Conservation (phyloP, 1,139 yeast genomes). For the Pichia kudriavzevii region DNA sequence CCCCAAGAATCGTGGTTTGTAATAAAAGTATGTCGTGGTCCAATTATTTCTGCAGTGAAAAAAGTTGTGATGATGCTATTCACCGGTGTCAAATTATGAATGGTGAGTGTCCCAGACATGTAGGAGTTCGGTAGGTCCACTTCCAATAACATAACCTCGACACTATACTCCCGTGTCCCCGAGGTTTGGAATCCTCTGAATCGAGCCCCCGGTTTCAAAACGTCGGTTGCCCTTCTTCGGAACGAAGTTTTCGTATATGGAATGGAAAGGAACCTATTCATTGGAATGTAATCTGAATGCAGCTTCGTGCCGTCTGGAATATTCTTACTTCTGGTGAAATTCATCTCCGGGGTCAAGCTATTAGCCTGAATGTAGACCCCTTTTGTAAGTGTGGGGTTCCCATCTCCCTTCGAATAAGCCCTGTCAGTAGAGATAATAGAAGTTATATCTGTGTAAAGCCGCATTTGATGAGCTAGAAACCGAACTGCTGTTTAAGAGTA, state of each 20-base stretch:
- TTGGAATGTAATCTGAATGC: no score
- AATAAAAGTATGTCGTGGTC: slow-evolving; percentile 44
- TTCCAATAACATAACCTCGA: slow-evolving; percentile 61
- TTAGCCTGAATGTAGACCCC: no score
- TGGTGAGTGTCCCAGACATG: slow-evolving; percentile 72
- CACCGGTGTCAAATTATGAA: slow-evolving; percentile 69
- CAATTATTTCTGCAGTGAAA: slow-evolving; percentile 80
- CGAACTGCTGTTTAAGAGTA: no score
- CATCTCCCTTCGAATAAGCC: no score
- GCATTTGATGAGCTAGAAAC: no score
- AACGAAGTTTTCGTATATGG: neutral
- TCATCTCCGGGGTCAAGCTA: no score
- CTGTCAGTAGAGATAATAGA: no score
- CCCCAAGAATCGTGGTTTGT: slow-evolving; percentile 50
- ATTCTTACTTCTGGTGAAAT: no score
- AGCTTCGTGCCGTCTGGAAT: no score
- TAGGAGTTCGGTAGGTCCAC: slow-evolving; percentile 57
- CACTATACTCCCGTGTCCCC: slow-evolving; percentile 60
- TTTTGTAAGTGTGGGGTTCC: no score
- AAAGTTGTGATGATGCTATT: slow-evolving; percentile 79
- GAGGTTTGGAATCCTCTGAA: slow-evolving; percentile 70
- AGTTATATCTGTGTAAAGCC: no score
- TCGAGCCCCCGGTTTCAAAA: slow-evolving; percentile 54
- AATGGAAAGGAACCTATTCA: no score
- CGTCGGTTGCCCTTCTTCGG: slow-evolving; percentile 23